Evolutionary conservation across 2,329 filamentous ascomycete genomes (phyloP).

Genomic region (Neonectria ditissima): DNA sequence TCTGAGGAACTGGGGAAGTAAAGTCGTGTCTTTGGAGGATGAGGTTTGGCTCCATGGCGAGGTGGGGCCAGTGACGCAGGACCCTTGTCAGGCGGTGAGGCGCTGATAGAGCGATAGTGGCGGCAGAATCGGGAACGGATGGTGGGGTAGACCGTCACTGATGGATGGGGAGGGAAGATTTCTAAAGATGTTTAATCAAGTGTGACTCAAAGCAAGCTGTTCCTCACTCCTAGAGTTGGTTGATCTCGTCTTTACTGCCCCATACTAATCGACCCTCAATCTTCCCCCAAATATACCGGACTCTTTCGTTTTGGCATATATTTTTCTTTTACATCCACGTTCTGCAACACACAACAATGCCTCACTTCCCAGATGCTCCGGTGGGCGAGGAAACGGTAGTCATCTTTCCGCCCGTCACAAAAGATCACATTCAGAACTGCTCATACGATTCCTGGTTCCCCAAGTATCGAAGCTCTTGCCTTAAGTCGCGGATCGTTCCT

Average conservation of each 20-base stretch:
- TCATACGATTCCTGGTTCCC: slow-evolving; percentile 95
- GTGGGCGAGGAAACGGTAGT: slow-evolving; percentile 50
- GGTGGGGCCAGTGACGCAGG: slow-evolving; percentile 26
- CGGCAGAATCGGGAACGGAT: slow-evolving; percentile 44
- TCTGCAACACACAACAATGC: slow-evolving; percentile 44
- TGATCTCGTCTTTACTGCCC: background rate
- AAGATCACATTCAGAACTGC: slow-evolving; percentile 91
- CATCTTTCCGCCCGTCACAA: slow-evolving; percentile 85
- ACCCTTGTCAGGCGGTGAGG: slow-evolving; percentile 40
- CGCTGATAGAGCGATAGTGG: slow-evolving; percentile 21
- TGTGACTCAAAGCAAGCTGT: slow-evolving; percentile 29
- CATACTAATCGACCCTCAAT: too few species aligned
- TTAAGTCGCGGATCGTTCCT: slow-evolving; percentile 87
- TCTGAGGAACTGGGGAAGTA: background rate
- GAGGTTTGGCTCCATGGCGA: slow-evolving; percentile 3
- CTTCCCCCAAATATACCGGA: too few species aligned
- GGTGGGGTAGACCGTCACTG: slow-evolving; percentile 33
- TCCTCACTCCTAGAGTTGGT: background rate
- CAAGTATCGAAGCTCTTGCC: slow-evolving; percentile 82
- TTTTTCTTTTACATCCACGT: background rate
- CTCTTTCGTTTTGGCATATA: background rate
- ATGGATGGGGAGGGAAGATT: slow-evolving; percentile 23
- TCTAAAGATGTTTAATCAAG: slow-evolving; percentile 12
- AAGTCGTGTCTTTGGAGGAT: slow-evolving; percentile 1
- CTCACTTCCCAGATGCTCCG: slow-evolving; percentile 47